Base-by-base conservation (phyloP, 768 basidiomycete species). In the Panellus pusillus region DNA sequence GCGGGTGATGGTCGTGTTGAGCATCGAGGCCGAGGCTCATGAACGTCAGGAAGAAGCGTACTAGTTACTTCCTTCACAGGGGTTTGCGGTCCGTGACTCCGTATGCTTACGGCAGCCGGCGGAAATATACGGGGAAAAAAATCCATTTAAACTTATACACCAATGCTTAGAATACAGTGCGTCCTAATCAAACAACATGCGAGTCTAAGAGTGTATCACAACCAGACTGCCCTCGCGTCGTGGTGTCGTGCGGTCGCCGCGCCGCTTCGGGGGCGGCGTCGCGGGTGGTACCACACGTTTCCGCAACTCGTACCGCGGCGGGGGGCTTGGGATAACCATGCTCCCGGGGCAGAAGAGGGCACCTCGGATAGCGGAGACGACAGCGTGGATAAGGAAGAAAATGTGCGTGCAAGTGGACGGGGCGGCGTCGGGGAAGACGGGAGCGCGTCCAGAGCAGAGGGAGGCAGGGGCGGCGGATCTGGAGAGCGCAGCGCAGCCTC, bases 1-100 rank as follows among this genome's bases (percentile, higher is more conserved):
- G 52, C 89, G 78, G 29, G 87, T 75, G 56, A 91, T 83, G 49
- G 89, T 89, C 61, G 32, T 35, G 3, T 35, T 35, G 9, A n/a
- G n/a, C n/a, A n/a, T n/a, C n/a, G n/a, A n/a, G n/a, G n/a, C n/a
- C n/a, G n/a, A 7, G 7, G 11, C 32, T 35, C 32, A 35, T 35
- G 32, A 35, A 35, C 3, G 32, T 35, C 14, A 14, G 32, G 7
- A 35, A 8, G 7, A 35, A 35, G 32, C 9, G 31, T 6, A 13
- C 6, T 6, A 32, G 31, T n/a, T n/a, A n/a, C 31, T 32, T 32
- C 6, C 32, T 35, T 35, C 32, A 35, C 32, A 35, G 32, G 32
- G 32, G 32, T 35, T 24, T 14, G 3, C 32, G 32, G 32, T 35
- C 32, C 32, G 24, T 6, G 32, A 35, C 8, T 35, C 32, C 32